Percentiles rank a stretch among this genome's conserved stretches.
Evolutionary conservation across 495 filamentous ascomycete genomes (phyloP).

Genomic region (Penicillium tannophilum): DNA sequence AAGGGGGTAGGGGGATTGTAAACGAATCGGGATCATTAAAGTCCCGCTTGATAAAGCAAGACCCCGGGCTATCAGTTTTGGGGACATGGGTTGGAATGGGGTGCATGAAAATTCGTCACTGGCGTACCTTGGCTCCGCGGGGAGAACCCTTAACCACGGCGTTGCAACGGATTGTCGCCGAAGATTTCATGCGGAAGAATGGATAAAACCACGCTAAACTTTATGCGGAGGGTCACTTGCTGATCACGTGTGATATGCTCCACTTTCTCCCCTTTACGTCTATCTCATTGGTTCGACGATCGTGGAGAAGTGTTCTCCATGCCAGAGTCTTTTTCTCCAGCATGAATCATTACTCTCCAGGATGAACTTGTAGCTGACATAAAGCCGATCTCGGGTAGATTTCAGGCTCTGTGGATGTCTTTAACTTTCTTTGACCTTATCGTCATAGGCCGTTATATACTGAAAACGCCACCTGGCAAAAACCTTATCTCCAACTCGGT

Average conservation of each 20-base stretch:
- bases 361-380: background rate
- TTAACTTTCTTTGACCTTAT: background rate
- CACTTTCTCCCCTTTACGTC: background rate
- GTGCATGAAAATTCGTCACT: conserved; percentile 6
- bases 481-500: background rate
- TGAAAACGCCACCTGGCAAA: background rate
- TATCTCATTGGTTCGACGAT: background rate
- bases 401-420: background rate
- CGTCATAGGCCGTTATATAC: background rate
- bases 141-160: conserved; percentile 28
- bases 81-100: background rate
- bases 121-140: conserved; percentile 6
- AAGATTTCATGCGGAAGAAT: background rate
- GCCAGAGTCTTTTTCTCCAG: background rate
- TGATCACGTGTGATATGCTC: background rate
- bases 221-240: background rate
- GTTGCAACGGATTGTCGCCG: conserved; percentile 23
- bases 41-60: background rate
- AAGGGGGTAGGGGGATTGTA: background rate
- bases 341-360: too few species aligned
- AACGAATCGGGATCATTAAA: background rate
- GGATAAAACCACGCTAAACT: background rate
- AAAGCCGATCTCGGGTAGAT: background rate
- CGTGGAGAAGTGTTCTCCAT: background rate
- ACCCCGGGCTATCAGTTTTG: background rate